A percentile compares a stretch with the other conserved stretches of the same genome.
phyloP scores from a whole-genome alignment of 2,329 filamentous ascomycete species.

The Bipolaris gigantea region DNA sequence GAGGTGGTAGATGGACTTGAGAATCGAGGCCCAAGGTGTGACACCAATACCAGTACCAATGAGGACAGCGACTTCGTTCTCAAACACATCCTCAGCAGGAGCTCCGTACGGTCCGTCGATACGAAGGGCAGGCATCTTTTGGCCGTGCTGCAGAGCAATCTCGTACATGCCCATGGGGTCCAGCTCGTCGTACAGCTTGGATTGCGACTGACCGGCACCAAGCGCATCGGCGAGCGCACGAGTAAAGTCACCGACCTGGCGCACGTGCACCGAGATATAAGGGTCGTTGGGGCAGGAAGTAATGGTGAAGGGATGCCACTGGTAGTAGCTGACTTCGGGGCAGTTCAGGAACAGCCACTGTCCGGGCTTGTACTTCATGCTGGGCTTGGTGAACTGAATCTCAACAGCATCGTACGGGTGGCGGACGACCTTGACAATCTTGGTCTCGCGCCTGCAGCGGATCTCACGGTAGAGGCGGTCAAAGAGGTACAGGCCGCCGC shows the following conservation, averaged over 20 bases:
- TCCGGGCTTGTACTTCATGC: constrained; percentile 96
- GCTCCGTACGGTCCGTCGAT: constrained; percentile 97
- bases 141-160: constrained; percentile 88
- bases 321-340: constrained; percentile 80
- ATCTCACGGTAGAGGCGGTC: constrained; percentile 93
- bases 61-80: constrained; percentile 84
- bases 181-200: constrained; percentile 85
- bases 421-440: constrained; percentile 90
- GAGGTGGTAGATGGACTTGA: constrained; percentile 98
- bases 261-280: constrained; percentile 91
- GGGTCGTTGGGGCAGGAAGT: constrained; percentile 96
- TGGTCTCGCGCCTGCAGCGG: constrained; percentile 77
- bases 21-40: constrained; percentile 81
- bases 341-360: constrained; percentile 98
- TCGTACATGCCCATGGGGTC: constrained; percentile 98
- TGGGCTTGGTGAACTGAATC: constrained; percentile 94
- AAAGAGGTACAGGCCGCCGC: constrained; percentile 79
- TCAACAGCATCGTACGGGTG: constrained; percentile 98
- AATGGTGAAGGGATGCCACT: constrained; percentile 99
- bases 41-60: constrained; percentile 87
- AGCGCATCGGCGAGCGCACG: constrained; percentile 89
- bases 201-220: constrained; percentile 85
- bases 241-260: constrained; percentile 96
- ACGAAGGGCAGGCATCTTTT: constrained; percentile 85
- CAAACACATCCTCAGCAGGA: constrained; percentile 95